These are phyloP conservation scores for Carex kokanica DNA, from an alignment of 176 grass and related monocot genomes.

Conservation along the genomic window DNA sequence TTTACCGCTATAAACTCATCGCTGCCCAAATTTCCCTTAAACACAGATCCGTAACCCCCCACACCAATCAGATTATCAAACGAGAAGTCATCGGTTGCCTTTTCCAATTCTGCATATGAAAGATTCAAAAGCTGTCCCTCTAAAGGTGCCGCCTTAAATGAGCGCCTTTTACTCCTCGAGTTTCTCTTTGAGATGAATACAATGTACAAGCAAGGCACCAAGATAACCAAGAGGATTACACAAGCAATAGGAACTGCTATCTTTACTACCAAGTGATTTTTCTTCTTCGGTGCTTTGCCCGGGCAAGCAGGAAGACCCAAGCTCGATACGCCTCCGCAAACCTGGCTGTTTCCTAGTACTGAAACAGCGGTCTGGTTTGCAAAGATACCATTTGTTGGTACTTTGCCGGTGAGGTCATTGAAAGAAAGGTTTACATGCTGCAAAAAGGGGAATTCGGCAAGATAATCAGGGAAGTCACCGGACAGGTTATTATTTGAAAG, in stretches of 20 bases:
- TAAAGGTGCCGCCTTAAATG: background rate
- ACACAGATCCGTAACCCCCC: constrained; percentile 43
- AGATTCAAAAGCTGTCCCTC: constrained; percentile 29
- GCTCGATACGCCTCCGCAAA: constrained; percentile 34
- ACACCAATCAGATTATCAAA: constrained; percentile 37
- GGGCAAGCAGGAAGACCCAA: constrained; percentile 8
- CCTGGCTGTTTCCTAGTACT: constrained; percentile 2
- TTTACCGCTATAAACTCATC: constrained; percentile 37
- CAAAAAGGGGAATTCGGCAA: background rate
- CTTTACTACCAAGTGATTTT: background rate
- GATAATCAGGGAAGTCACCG: constrained; percentile 26
- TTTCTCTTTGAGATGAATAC: constrained; percentile 10
- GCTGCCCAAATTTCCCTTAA: constrained; percentile 33
- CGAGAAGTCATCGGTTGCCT: constrained; percentile 46
- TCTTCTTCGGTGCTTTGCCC: background rate
- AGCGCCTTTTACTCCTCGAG: background rate
- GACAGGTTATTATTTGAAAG: constrained; percentile 74
- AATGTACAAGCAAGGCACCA: background rate
- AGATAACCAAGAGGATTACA: constrained; percentile 17
- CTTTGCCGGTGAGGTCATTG: constrained; percentile 29
- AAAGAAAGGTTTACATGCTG: constrained; percentile 39
- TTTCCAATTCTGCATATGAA: constrained; percentile 38
- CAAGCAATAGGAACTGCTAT: constrained; percentile 25
- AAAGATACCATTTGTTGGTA: constrained; percentile 31
- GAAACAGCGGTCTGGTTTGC: background rate